Conservation (phyloP, 2,329 filamentous ascomycete species). For the Pyricularia grisea region DNA sequence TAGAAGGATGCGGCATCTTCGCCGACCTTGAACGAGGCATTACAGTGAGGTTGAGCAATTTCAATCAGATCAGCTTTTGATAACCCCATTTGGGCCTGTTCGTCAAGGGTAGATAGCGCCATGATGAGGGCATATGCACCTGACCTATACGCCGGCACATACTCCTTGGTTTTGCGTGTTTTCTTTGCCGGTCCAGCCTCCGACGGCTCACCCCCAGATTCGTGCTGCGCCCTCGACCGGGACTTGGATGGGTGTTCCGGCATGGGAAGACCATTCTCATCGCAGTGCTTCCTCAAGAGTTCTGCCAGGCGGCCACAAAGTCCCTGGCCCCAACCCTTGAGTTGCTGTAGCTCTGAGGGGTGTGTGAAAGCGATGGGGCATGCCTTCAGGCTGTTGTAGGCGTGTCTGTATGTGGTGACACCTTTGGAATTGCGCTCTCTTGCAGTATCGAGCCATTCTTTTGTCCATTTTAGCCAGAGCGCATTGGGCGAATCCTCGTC, state of each 20-base stretch:
- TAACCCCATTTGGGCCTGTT: conserved; percentile 46
- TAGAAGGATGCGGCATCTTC: conserved; percentile 60
- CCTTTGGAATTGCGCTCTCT: conserved; percentile 62
- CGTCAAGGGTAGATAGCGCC: conserved; percentile 51
- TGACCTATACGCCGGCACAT: conserved; percentile 64
- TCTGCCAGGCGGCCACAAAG: conserved; percentile 61
- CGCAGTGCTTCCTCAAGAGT: conserved; percentile 49
- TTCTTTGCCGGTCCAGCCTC: conserved; percentile 42
- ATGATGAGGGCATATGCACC: conserved; percentile 66
- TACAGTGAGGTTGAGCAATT: conserved; percentile 60
- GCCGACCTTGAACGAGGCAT: conserved; percentile 62
- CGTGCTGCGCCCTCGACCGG: conserved; percentile 26
- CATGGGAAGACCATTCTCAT: conserved; percentile 58
- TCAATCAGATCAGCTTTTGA: conserved; percentile 61
- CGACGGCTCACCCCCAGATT: conserved; percentile 17
- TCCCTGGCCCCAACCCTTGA: conserved; percentile 67
- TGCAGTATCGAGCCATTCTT: conserved; percentile 67
- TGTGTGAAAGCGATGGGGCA: conserved; percentile 65
- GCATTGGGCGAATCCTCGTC: conserved; percentile 53
- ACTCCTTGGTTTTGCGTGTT: conserved; percentile 49
- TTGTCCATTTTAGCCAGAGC: conserved; percentile 62
- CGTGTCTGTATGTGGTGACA: conserved; percentile 61
- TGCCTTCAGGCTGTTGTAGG: conserved; percentile 66
- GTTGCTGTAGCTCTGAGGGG: conserved; percentile 60
- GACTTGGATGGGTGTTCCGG: conserved; percentile 45